Evolutionary conservation across 192 early-diverging fungal genomes (phyloP).

Genomic region (Allomyces macrogynus): DNA sequence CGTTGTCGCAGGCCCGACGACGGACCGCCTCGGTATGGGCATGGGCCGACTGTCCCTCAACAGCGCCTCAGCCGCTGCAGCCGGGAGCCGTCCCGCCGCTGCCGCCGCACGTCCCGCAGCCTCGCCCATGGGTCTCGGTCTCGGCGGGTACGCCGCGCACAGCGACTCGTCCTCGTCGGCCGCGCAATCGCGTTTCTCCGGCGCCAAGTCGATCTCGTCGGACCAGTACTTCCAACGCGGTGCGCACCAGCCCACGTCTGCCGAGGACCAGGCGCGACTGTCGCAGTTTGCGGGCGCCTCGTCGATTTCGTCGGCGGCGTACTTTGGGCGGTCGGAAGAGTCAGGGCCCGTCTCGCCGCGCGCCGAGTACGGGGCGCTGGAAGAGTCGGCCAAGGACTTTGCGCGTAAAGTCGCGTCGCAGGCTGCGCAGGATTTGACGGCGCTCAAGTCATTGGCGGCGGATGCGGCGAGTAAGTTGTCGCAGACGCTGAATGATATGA

Average conservation of each 20-base stretch:
- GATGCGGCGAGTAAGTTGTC: not conserved
- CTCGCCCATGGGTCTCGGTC: not conserved
- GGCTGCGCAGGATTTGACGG: not conserved
- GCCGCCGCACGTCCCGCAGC: not conserved
- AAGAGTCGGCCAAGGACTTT: not conserved
- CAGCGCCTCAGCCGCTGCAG: not conserved
- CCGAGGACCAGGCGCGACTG: constrained; percentile 31
- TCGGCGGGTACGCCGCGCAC: not conserved
- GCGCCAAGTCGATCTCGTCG: constrained; percentile 70
- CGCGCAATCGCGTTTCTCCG: constrained; percentile 33
- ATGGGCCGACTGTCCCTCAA: not conserved
- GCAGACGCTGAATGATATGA: not conserved
- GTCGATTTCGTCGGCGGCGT: constrained; percentile 65
- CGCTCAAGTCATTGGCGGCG: not conserved
- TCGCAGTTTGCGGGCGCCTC: constrained; percentile 48
- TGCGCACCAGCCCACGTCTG: constrained; percentile 34
- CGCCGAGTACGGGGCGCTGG: not conserved
- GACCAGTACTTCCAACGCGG: constrained; percentile 81
- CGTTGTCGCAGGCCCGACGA: not conserved
- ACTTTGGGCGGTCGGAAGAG: constrained; percentile 51
- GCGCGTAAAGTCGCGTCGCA: not conserved
- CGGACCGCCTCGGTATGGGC: not conserved
- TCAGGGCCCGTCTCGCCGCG: not conserved
- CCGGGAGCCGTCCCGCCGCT: not conserved
- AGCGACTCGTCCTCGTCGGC: not conserved